Evolutionary conservation across 2,329 filamentous ascomycete genomes (phyloP).

Genomic region (Talaromyces piceae): DNA sequence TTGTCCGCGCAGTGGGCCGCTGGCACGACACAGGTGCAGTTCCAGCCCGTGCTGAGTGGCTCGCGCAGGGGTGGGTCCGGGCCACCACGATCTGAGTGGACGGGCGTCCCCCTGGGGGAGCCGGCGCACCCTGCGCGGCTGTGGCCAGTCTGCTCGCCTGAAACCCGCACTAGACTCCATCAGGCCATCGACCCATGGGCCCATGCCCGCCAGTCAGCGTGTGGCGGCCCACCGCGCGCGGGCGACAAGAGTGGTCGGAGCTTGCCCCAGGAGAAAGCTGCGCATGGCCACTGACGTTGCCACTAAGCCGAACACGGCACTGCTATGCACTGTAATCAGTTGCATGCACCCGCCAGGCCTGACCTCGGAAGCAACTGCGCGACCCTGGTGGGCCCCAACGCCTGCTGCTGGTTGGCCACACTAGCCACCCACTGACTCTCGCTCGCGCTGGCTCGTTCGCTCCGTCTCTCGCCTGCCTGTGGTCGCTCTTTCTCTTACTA

Average conservation of each 20-base stretch:
- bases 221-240: background rate
- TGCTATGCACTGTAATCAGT: background rate
- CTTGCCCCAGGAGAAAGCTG: background rate
- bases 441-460: background rate
- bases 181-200: background rate
- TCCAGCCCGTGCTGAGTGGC: background rate
- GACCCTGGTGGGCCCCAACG: background rate
- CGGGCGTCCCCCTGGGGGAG: background rate
- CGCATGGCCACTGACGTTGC: background rate
- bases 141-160: background rate
- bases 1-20: background rate
- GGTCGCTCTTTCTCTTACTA: background rate
- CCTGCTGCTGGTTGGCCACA: background rate
- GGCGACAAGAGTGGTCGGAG: background rate
- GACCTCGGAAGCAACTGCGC: background rate
- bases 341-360: background rate
- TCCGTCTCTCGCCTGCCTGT: background rate
- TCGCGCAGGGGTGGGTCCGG: background rate
- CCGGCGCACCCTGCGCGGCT: background rate
- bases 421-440: background rate
- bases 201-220: background rate
- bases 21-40: background rate
- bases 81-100: background rate
- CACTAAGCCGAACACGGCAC: background rate
- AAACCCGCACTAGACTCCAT: no score